Evolutionary conservation across 495 filamentous ascomycete species (phyloP).

Genomic region (Neurospora cerealis): DNA sequence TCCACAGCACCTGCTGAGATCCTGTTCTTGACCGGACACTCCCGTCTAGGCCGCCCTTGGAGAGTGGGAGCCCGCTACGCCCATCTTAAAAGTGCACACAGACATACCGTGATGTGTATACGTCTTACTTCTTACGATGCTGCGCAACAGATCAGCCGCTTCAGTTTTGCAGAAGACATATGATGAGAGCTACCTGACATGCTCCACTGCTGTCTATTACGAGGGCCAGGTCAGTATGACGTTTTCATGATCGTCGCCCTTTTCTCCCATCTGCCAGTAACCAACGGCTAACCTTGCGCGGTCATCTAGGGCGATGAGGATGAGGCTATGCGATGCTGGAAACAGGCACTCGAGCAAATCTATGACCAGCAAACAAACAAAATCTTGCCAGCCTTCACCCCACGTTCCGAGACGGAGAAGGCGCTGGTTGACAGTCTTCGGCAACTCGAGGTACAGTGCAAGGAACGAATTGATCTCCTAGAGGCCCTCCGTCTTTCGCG

Average conservation of each 20-base stretch:
- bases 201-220: constrained; percentile 92
- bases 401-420: constrained; percentile 76
- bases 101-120: constrained; percentile 4
- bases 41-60: background rate
- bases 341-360: constrained; percentile 80
- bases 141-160: constrained; percentile 61
- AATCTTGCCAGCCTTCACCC: constrained; percentile 55
- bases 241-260: background rate
- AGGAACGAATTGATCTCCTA: constrained; percentile 83
- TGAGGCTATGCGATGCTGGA: constrained; percentile 90
- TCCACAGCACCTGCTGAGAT: background rate
- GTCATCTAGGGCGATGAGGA: constrained; percentile 69
- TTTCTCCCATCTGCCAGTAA: background rate
- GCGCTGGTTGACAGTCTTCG: constrained; percentile 71
- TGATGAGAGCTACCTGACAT: constrained; percentile 88
- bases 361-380: constrained; percentile 77
- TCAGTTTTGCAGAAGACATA: constrained; percentile 93
- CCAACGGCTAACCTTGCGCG: constrained; percentile 5
- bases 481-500: constrained; percentile 72
- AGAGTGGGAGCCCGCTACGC: background rate
- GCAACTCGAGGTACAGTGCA: constrained; percentile 82
- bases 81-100: background rate
- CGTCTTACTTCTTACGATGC: constrained; percentile 38
- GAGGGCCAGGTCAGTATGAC: constrained; percentile 62
- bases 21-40: background rate